A percentile compares a stretch with the other conserved stretches of the same genome.
phyloP scores from a whole-genome alignment of 441 rosid species.

The Isatis lusitanica region DNA sequence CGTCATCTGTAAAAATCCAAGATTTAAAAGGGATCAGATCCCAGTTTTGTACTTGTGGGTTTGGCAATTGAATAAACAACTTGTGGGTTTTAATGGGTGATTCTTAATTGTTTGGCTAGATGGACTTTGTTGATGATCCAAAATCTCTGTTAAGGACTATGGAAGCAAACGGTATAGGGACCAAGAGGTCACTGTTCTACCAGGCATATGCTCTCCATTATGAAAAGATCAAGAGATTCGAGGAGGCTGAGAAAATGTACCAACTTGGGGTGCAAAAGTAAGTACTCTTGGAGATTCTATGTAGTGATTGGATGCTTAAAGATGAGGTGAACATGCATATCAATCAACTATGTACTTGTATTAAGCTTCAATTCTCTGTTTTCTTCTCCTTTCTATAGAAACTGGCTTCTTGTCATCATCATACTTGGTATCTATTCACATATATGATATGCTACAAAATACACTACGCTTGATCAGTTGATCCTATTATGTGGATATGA shows the following conservation, averaged over 20 bases:
- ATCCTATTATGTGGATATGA: not conserved
- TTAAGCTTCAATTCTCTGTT: not conserved
- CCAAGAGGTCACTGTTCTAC: slow-evolving; percentile 68
- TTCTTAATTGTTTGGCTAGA: slow-evolving; percentile 47
- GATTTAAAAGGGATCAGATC: not conserved
- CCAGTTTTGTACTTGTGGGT: not conserved
- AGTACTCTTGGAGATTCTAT: slow-evolving; percentile 25
- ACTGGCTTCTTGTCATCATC: not conserved
- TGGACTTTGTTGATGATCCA: slow-evolving; percentile 93
- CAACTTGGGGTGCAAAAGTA: slow-evolving; percentile 81
- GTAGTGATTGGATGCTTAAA: not conserved
- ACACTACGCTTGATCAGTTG: not conserved
- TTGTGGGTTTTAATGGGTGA: slow-evolving; percentile 14
- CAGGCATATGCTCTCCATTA: slow-evolving; percentile 89
- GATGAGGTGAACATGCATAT: not conserved
- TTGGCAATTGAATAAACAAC: not conserved
- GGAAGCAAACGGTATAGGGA: slow-evolving; percentile 77
- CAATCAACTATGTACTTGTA: not conserved
- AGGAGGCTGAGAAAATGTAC: slow-evolving; percentile 92
- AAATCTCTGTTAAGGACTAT: slow-evolving; percentile 62
- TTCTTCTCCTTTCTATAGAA: not conserved
- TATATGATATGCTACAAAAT: slow-evolving; percentile 2
- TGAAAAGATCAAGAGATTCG: slow-evolving; percentile 83
- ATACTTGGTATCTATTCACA: not conserved
- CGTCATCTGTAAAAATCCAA: not conserved